A percentile compares a stretch with the other conserved stretches of the same genome.
Evolutionary conservation across 2,329 filamentous ascomycete species (phyloP).

Genomic region (Lachnellula cervina): DNA sequence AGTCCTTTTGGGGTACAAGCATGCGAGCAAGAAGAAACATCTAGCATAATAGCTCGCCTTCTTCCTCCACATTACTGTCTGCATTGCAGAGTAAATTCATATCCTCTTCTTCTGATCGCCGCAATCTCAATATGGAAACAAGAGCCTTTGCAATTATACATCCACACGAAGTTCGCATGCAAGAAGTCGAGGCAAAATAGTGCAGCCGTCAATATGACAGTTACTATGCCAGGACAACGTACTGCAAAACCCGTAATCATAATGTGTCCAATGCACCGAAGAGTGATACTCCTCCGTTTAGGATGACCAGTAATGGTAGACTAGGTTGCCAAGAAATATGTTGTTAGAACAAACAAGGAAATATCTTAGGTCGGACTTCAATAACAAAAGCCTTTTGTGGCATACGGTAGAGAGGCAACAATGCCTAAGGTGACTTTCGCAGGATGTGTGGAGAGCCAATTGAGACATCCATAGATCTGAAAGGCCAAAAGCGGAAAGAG

Average conservation of each 20-base stretch:
- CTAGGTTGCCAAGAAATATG: slow-evolving; percentile 33
- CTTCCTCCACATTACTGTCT: slow-evolving; percentile 22
- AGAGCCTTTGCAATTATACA: slow-evolving; percentile 23
- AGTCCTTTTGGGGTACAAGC: slow-evolving; percentile 19
- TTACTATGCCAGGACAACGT: slow-evolving; percentile 21
- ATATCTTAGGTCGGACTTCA: slow-evolving; percentile 27
- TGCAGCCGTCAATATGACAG: slow-evolving; percentile 18
- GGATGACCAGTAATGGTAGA: slow-evolving; percentile 49
- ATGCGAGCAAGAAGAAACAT: slow-evolving; percentile 26
- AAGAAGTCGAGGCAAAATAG: slow-evolving; percentile 23
- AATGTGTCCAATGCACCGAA: slow-evolving; percentile 56
- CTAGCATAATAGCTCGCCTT: slow-evolving; percentile 22
- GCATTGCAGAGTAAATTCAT: slow-evolving; percentile 22
- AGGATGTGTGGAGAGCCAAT: slow-evolving; percentile 29
- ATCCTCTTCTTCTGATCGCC: slow-evolving; percentile 13
- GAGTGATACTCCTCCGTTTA: slow-evolving; percentile 48
- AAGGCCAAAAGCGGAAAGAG: slow-evolving; percentile 30
- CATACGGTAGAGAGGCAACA: slow-evolving; percentile 23
- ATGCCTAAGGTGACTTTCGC: slow-evolving; percentile 28
- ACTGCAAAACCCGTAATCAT: slow-evolving; percentile 55
- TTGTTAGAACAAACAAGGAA: slow-evolving; percentile 30
- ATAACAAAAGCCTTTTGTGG: slow-evolving; percentile 16
- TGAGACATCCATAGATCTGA: slow-evolving; percentile 32
- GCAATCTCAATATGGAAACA: slow-evolving; percentile 18
- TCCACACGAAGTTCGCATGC: slow-evolving; percentile 21